Conservation (phyloP, 2,329 filamentous ascomycete species). For the Alternaria viburni region DNA sequence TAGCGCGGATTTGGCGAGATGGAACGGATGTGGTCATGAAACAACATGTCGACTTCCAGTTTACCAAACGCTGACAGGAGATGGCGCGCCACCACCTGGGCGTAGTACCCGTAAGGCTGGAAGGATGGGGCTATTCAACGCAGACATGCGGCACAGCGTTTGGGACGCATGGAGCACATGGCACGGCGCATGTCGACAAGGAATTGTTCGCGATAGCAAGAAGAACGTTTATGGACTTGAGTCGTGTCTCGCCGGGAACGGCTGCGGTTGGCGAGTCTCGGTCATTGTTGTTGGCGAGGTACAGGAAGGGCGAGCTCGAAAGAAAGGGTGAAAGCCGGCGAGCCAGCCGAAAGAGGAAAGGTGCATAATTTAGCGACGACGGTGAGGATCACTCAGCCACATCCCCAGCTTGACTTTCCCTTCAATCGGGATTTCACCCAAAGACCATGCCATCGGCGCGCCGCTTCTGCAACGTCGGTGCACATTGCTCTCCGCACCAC, state of each 20-base stretch:
- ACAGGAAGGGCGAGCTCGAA: neutral
- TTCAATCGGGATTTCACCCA: neutral
- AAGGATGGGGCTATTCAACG: neutral
- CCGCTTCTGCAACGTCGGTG: neutral
- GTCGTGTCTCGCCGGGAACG: neutral
- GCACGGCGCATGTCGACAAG: neutral
- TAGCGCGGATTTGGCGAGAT: conserved; percentile 8
- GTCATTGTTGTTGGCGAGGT: neutral
- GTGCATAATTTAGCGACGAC: neutral
- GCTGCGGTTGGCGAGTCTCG: neutral
- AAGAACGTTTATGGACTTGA: neutral
- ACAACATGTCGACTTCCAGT: neutral
- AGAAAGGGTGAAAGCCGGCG: neutral
- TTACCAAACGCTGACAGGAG: conserved; percentile 14
- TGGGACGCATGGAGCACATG: neutral
- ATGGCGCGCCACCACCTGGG: conserved; percentile 3
- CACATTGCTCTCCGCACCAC: neutral
- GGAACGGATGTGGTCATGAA: conserved; percentile 2
- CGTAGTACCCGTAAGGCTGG: conserved; percentile 5
- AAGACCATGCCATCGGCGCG: neutral
- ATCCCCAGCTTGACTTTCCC: neutral
- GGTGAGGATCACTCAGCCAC: conserved; percentile 1
- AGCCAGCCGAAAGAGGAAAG: neutral
- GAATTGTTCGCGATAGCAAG: neutral
- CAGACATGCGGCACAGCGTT: neutral